Evolutionary conservation across 2,329 filamentous ascomycete genomes (phyloP), one percentile per base, ranked within the genome.

Genomic region (Thermothelomyces thermophilus): DNA sequence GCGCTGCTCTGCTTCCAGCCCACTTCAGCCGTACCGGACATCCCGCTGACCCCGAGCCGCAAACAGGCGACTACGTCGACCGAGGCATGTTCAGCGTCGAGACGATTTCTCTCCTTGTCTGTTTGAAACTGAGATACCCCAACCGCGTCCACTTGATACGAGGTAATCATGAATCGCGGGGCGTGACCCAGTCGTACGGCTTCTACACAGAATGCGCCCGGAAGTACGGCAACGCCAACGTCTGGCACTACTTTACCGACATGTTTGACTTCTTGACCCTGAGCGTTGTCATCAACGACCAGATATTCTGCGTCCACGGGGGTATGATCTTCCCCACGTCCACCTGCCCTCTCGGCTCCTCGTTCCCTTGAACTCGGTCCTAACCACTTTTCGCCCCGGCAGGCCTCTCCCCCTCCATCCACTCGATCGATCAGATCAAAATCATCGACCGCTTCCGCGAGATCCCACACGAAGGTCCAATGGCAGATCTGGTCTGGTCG

Each of bases 221-320:
- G 60, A 98, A 98, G 71, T 98, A 98, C 70, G 93, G 93, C 66
- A 97, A 95, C 65, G 90, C 93, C 56, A 96, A 93, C 62, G 93
- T 98, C 19, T 98, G 93, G 93, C 93, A 98, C 70, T 93, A 97
- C 68, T 98, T 98, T 66, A 98, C 93, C 58, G 93, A 98, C 72
- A 97, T 98, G 90, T 98, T 98, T 70, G 93, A 98, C 71, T 98
- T 95, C 68, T 76, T 98, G 56, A 97, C 91, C 7, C 75, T 98
- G 50, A 95, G 88, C 62, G 94, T 97, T 54, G 91, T 98, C 56
- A 98, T 98, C 66, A 95, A 97, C 67, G 87, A 98, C 68, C 88
- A 97, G 68, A 98, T 98, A 59, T 98, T 98, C 68, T 98, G 93
- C 68, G 93, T 98, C 6, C 93, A 98, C 68, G 93, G 93, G 66